Base-by-base conservation (phyloP, 768 basidiomycete species). In the Cystobasidium ongulense region DNA sequence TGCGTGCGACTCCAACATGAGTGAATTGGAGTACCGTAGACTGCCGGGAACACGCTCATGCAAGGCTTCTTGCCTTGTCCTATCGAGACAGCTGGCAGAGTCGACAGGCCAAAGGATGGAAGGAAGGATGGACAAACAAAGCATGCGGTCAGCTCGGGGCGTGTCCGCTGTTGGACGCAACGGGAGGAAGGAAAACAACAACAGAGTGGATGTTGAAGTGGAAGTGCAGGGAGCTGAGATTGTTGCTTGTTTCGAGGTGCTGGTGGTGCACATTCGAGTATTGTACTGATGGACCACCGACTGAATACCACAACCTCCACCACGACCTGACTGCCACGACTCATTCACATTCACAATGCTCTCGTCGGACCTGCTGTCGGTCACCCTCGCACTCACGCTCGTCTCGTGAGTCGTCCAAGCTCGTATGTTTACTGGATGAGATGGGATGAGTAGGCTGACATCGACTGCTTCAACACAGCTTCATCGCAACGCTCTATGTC, bases 401-500 rank as follows among this genome's bases (percentile, higher is more conserved):
- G 35, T 59, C 31, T 71, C 68, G 68, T 71, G 54, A 36, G 68
- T 29, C n/a, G n/a, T n/a, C n/a, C 57, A 61, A n/a, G n/a, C 57
- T n/a, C 57, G n/a, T 25, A n/a, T 50, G 17, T 50, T 23, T 17
- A 50, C 17, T 50, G 46, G 17, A 50, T n/a, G n/a, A n/a, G n/a
- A n/a, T n/a, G n/a, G n/a, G n/a, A n/a, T n/a, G n/a, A n/a, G n/a
- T n/a, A n/a, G n/a, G n/a, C n/a, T n/a, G n/a, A n/a, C 27, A 61
- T 13, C 15, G 62, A 63, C 62, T 36, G 39, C 21, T 3, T 50
- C 46, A 11, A 39, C 25, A 43, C 68, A 71, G 68, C 1, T 71
- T 71, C 43, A 54, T 71, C 15, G 68, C 68, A 13, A 71, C 68
- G 7, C 68, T 71, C 54, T 71, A 39, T 35, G 68, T 71, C 33